Conservation (phyloP, 345 rosid genomes). For the Syzygium aromaticum region DNA sequence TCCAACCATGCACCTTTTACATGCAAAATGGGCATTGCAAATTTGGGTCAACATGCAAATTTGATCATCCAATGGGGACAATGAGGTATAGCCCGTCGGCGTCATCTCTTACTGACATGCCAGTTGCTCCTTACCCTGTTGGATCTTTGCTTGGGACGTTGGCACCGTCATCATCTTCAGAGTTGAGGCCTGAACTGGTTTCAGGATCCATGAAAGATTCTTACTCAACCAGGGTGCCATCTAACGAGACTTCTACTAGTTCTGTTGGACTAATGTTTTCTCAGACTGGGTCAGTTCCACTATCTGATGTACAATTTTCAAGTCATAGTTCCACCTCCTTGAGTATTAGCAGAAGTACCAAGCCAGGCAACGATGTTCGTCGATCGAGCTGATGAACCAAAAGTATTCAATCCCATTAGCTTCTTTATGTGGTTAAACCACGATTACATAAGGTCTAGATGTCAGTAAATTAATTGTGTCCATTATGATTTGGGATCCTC, state of each 20-base stretch:
- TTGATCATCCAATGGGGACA: conserved; percentile 71
- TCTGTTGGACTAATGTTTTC: conserved; percentile 67
- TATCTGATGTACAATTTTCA: conserved; percentile 64
- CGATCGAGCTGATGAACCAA: conserved; percentile 42
- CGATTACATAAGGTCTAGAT: neutral
- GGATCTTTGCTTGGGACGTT: conserved; percentile 61
- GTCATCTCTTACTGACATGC: conserved; percentile 76
- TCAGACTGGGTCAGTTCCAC: conserved; percentile 49
- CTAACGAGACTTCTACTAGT: conserved; percentile 54
- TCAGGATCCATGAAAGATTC: conserved; percentile 52
- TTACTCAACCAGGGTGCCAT: conserved; percentile 40
- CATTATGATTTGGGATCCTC: neutral
- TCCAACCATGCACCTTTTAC: conserved; percentile 51
- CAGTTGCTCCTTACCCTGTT: conserved; percentile 80
- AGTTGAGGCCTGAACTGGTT: conserved; percentile 46
- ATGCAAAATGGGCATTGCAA: conserved; percentile 60
- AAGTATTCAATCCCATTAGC: neutral
- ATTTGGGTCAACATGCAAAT: conserved; percentile 66
- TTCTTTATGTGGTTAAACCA: neutral
- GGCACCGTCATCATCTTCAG: conserved; percentile 52
- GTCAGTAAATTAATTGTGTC: neutral
- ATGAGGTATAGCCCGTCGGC: conserved; percentile 84
- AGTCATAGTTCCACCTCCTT: conserved; percentile 62
- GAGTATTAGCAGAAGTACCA: conserved; percentile 53
- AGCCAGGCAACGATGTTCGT: conserved; percentile 63